Evolutionary conservation across 192 early-diverging fungal genomes (phyloP).

Genomic region (Podila epigama): DNA sequence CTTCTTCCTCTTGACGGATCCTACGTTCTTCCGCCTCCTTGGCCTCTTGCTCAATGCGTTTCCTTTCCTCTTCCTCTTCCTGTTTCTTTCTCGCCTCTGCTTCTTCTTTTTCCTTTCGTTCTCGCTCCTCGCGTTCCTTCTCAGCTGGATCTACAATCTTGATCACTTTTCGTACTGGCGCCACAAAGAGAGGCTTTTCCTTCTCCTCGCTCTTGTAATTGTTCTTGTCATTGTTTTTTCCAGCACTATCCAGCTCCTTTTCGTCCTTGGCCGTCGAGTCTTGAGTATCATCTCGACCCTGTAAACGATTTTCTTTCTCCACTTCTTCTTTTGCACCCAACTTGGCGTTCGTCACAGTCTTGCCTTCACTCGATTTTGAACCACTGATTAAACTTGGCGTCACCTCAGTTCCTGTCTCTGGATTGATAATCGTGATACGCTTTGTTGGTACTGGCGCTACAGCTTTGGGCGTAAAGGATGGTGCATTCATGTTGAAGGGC

Average conservation of each 20-base stretch:
- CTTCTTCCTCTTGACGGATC: conserved; percentile 16
- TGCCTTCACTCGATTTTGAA: not conserved
- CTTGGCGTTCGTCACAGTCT: not conserved
- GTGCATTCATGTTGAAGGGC: conserved; percentile 4
- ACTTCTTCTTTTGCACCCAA: not conserved
- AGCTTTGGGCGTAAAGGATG: conserved; percentile 6
- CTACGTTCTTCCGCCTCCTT: conserved; percentile 40
- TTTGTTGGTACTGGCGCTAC: conserved; percentile 50
- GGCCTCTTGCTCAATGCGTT: conserved; percentile 30
- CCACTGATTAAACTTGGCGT: conserved; percentile 13
- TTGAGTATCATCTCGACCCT: too few relatives aligned
- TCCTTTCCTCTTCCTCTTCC: conserved; percentile 27
- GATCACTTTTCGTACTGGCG: not conserved
- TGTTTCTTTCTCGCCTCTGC: too few relatives aligned
- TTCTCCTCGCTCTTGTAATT: too few relatives aligned
- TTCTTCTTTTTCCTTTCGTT: conserved; percentile 51
- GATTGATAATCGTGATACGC: conserved; percentile 76
- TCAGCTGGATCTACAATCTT: conserved; percentile 60
- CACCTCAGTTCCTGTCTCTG: conserved; percentile 70
- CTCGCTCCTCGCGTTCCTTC: conserved; percentile 52
- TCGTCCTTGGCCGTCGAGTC: too few relatives aligned
- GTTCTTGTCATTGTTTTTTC: too few relatives aligned
- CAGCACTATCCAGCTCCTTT: too few relatives aligned
- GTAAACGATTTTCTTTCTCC: too few relatives aligned
- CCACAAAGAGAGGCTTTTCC: not conserved